phyloP scores from a whole-genome alignment of 768 basidiomycete species.

The Suillus fuscotomentosus region DNA sequence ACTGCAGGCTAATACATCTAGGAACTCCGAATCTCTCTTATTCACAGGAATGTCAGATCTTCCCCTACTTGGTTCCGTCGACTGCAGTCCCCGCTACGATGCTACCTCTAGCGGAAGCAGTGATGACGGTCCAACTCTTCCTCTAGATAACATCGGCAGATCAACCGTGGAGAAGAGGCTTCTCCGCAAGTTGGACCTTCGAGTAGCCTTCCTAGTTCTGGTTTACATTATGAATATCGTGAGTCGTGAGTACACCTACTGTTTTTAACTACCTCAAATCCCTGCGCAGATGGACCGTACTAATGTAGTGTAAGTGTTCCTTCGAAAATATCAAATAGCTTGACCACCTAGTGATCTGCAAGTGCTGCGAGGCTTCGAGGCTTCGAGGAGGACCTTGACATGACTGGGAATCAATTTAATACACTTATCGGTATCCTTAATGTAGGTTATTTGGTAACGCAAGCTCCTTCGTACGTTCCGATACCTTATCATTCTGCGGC shows the following conservation, averaged over 20 bases:
- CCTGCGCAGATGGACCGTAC: constrained; percentile 59
- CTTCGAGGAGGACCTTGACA: background rate
- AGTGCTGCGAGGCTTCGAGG: background rate
- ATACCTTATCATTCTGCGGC: background rate
- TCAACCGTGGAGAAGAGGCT: constrained; percentile 41
- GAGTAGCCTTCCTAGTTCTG: no score
- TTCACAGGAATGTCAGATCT: background rate
- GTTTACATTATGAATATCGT: no score
- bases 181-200: no score
- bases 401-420: background rate
- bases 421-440: constrained; percentile 56
- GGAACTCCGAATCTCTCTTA: background rate
- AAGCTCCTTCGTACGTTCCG: constrained; percentile 60
- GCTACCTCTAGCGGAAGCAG: background rate
- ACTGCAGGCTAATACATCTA: background rate
- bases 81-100: background rate
- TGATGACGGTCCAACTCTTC: background rate
- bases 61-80: background rate
- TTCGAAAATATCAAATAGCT: constrained; percentile 34
- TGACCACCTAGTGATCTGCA: background rate
- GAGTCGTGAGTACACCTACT: no score
- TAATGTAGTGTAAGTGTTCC: constrained; percentile 50
- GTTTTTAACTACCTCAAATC: background rate
- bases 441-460: constrained; percentile 72
- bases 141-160: constrained; percentile 13